phyloP scores from a whole-genome alignment of 202 grass and related monocot genomes.

The Panicum hallii region DNA sequence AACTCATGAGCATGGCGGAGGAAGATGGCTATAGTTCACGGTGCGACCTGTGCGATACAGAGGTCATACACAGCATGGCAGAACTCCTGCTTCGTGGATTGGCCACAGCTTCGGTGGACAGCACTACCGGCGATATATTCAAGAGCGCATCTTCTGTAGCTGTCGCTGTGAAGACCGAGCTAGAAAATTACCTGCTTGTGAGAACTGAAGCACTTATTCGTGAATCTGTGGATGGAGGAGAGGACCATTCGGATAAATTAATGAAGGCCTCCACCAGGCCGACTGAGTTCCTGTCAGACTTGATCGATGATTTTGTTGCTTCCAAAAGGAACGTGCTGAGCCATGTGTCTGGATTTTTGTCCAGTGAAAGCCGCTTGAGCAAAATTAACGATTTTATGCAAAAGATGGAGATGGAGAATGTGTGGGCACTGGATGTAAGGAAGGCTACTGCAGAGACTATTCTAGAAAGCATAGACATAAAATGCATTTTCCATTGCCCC shows the following conservation, averaged over 20 bases:
- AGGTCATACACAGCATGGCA: slow-evolving; percentile 47
- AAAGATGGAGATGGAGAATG: slow-evolving; percentile 54
- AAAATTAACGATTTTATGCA: slow-evolving; percentile 71
- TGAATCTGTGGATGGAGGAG: slow-evolving; percentile 33
- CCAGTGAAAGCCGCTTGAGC: slow-evolving; percentile 59
- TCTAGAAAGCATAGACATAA: slow-evolving; percentile 62
- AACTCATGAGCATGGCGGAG: slow-evolving; percentile 20
- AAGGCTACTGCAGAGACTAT: slow-evolving; percentile 49
- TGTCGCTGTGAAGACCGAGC: slow-evolving; percentile 43
- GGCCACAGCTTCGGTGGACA: slow-evolving; percentile 75
- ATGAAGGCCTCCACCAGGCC: slow-evolving; percentile 48
- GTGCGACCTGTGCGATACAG: slow-evolving; percentile 55
- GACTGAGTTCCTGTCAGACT: slow-evolving; percentile 51
- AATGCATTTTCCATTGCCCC: slow-evolving; percentile 59
- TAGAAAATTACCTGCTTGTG: slow-evolving; percentile 55
- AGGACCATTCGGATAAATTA: slow-evolving; percentile 39
- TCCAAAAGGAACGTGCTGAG: slow-evolving; percentile 66
- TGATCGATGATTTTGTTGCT: slow-evolving; percentile 57
- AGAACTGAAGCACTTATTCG: slow-evolving; percentile 49
- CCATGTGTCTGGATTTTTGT: slow-evolving; percentile 71
- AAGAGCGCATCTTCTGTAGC: slow-evolving; percentile 56
- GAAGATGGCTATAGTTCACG: slow-evolving; percentile 28
- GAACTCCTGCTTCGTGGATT: slow-evolving; percentile 59
- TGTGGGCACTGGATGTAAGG: slow-evolving; percentile 50
- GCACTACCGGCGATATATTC: slow-evolving; percentile 68